Percentiles rank a stretch among this genome's conserved stretches.
Evolutionary conservation across 2,329 filamentous ascomycete species (phyloP).

Genomic region (Zasmidium citrigriseum): DNA sequence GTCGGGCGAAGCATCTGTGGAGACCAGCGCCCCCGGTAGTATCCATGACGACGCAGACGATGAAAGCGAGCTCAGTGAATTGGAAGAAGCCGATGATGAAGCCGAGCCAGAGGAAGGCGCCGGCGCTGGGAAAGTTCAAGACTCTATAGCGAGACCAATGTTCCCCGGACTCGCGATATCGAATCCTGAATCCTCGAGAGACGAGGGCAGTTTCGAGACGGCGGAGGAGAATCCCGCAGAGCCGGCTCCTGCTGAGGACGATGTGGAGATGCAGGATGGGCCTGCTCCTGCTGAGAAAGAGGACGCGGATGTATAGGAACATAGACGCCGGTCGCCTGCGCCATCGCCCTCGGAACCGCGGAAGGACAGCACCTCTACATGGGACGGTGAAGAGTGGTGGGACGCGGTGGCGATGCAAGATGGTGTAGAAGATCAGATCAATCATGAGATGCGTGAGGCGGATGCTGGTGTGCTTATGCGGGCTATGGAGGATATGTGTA

Average conservation of each 20-base stretch:
- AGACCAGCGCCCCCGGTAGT: slow-evolving; percentile 59
- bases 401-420: too few species aligned
- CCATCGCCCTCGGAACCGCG: too few species aligned
- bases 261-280: slow-evolving; percentile 5
- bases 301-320: background rate
- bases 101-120: slow-evolving; percentile 54
- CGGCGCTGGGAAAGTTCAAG: slow-evolving; percentile 6
- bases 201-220: slow-evolving; percentile 7
- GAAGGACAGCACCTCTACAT: too few species aligned
- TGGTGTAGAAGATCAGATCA: too few species aligned
- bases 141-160: slow-evolving; percentile 15
- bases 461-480: too few species aligned
- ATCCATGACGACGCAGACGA: slow-evolving; percentile 56
- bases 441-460: too few species aligned
- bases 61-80: slow-evolving; percentile 57
- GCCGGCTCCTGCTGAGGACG: background rate
- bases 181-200: slow-evolving; percentile 9
- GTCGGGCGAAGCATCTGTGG: slow-evolving; percentile 36
- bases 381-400: too few species aligned
- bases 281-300: background rate
- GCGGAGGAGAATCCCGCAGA: background rate
- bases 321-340: too few species aligned
- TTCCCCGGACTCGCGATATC: slow-evolving; percentile 26
- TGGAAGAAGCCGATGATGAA: slow-evolving; percentile 54
- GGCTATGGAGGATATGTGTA: too few species aligned